phyloP scores from a whole-genome alignment of 2,329 filamentous ascomycete genomes.

The Phialocephala sp. region DNA sequence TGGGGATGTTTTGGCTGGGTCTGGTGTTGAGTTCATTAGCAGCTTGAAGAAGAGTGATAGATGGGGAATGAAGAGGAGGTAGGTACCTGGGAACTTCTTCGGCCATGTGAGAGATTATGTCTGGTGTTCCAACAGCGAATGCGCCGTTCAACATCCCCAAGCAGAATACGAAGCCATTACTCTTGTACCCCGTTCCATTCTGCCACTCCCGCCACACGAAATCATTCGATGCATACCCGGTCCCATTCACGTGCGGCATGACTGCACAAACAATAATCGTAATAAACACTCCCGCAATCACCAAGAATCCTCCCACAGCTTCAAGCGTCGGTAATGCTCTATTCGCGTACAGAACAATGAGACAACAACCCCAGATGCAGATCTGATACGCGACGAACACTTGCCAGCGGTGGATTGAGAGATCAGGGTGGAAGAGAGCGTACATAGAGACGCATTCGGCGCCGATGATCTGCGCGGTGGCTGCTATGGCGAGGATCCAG shows the following conservation, averaged over 20 bases:
- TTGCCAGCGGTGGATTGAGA: conserved; percentile 52
- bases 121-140: conserved; percentile 68
- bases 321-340: conserved; percentile 56
- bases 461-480: conserved; percentile 45
- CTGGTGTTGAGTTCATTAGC: conserved; percentile 27
- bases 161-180: conserved; percentile 60
- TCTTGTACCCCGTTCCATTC: conserved; percentile 49
- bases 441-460: conserved; percentile 53
- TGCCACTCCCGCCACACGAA: conserved; percentile 52
- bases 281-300: conserved; percentile 57
- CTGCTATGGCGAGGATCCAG: conserved; percentile 43
- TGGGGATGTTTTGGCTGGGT: conserved; percentile 56
- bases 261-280: conserved; percentile 60
- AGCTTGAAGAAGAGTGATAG: background rate
- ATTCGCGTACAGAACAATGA: conserved; percentile 57
- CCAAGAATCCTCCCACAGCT: conserved; percentile 56
- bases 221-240: conserved; percentile 45
- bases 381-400: conserved; percentile 54
- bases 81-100: conserved; percentile 60
- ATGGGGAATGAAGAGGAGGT: background rate
- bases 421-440: conserved; percentile 51
- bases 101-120: conserved; percentile 66
- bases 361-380: conserved; percentile 50
- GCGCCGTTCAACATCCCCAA: conserved; percentile 70
- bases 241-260: conserved; percentile 54